Conservation (phyloP, 2,329 filamentous ascomycete genomes). For the Venturia carpophila region DNA sequence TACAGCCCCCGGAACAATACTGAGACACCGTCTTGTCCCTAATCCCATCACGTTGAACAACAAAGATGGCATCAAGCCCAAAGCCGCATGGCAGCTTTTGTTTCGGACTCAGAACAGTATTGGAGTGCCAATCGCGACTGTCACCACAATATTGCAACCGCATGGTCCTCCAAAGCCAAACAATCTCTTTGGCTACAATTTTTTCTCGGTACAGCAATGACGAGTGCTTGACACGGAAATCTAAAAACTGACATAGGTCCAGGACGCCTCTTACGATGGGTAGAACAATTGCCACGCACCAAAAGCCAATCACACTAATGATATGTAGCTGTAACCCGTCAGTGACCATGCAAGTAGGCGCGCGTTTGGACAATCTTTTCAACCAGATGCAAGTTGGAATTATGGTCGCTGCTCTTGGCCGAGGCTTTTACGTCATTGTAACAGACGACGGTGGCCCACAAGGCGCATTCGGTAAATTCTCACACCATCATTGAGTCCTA, state of each 20-base stretch:
- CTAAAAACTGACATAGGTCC: not conserved
- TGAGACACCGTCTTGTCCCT: slow-evolving; percentile 5
- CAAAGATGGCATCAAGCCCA: slow-evolving; percentile 5
- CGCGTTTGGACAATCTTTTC: slow-evolving; percentile 7
- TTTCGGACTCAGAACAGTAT: slow-evolving; percentile 18
- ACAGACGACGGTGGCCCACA: slow-evolving; percentile 17
- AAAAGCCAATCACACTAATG: not conserved
- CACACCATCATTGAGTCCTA: not conserved
- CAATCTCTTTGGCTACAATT: slow-evolving; percentile 14
- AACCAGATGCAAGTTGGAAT: slow-evolving; percentile 11
- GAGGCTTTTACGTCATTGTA: slow-evolving; percentile 16
- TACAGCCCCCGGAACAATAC: slow-evolving; percentile 1
- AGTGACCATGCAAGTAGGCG: slow-evolving; percentile 13
- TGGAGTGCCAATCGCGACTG: slow-evolving; percentile 9
- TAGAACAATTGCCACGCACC: not conserved
- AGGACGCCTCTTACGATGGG: slow-evolving; percentile 6
- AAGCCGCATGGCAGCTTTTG: slow-evolving; percentile 15
- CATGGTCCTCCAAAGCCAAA: slow-evolving; percentile 11
- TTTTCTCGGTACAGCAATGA: slow-evolving; percentile 8
- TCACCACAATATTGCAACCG: slow-evolving; percentile 14
- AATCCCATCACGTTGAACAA: slow-evolving; percentile 8
- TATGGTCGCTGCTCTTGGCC: slow-evolving; percentile 7
- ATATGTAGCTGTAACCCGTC: slow-evolving; percentile 15
- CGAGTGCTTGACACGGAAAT: not conserved
- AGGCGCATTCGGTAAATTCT: slow-evolving; percentile 1